These are phyloP conservation scores for Xylaria sp. DNA, from an alignment of 2,329 filamentous ascomycete genomes.

Conservation along the genomic window DNA sequence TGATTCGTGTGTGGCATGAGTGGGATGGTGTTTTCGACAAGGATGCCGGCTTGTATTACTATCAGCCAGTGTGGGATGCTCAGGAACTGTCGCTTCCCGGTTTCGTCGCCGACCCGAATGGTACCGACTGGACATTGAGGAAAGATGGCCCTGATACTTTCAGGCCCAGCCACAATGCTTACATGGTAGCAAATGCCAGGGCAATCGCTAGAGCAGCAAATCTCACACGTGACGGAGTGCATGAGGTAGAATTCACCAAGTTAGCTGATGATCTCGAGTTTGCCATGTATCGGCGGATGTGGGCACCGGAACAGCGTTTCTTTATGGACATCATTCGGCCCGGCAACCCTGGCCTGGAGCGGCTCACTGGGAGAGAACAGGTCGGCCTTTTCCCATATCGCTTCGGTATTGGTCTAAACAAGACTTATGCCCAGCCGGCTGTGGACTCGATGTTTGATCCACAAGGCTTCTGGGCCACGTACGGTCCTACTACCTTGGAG, in stretches of 20 bases:
- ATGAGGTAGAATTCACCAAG: conserved; percentile 37
- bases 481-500: conserved; percentile 47
- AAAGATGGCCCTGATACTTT: conserved; percentile 45
- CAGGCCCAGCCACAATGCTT: conserved; percentile 47
- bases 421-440: conserved; percentile 35
- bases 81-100: conserved; percentile 46
- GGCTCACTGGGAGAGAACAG: conserved; percentile 42
- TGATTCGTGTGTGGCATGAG: conserved; percentile 42
- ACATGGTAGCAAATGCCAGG: conserved; percentile 47
- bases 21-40: conserved; percentile 44
- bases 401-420: conserved; percentile 43
- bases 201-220: conserved; percentile 43
- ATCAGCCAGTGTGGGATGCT: conserved; percentile 47
- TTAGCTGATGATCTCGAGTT: conserved; percentile 40
- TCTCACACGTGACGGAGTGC: conserved; percentile 36
- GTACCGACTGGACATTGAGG: conserved; percentile 34
- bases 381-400: conserved; percentile 47
- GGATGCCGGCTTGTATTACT: conserved; percentile 44
- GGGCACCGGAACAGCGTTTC: conserved; percentile 42
- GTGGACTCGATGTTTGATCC: conserved; percentile 41
- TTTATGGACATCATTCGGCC: conserved; percentile 44
- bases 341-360: conserved; percentile 40
- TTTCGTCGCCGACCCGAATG: conserved; percentile 41
- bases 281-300: conserved; percentile 41
- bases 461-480: conserved; percentile 42